Evolutionary conservation across 2,329 filamentous ascomycete genomes (phyloP), one percentile per base, ranked within the genome.

Genomic region (Pseudocercospora fijiensis): DNA sequence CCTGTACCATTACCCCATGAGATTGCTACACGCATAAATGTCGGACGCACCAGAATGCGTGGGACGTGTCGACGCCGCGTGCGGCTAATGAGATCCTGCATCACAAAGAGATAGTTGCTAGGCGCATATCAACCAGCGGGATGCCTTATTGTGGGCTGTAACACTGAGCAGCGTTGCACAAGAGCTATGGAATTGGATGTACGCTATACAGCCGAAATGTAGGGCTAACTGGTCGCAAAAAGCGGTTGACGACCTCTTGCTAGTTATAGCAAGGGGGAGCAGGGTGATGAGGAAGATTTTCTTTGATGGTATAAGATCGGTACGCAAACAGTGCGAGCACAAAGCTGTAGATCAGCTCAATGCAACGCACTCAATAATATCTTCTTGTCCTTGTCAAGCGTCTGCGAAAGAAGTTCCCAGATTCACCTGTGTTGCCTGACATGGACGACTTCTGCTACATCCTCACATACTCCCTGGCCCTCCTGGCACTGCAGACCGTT

Each of bases 371-470:
- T 16, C 41, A 8, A 45, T n/a, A 45, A 7, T 20, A 9, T 45
- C n/a, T 2, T 20, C 45, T 20, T 30, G 28, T 30, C 8, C 28
- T 30, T 30, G 8, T n/a, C n/a, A n/a, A n/a, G n/a, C n/a, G n/a
- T n/a, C n/a, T 33, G 30, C 30, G 11, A 33, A 16, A 33, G 10
- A 2, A 33, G 30, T 2, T 24, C 16, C 47, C 11, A 33, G 30
- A 2, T 24, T 28, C 47, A 27, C 6, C 22, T 16, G 49, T 16
- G 11, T 49, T 49, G 45, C 8, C 18, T 4, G 7, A 53, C 11
- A 57, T 57, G 55, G 55, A 57, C 28, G 52, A 56, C 1, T 10
- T 43, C 28, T n/a, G 20, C 20, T 57, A 43, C 27, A 26, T 57
- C 5, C 24, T 57, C 20, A 45, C 55, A 16, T 57, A 57, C 20